Conservation (phyloP, 202 grass and related monocot genomes). For the Brachypodium distachyon region DNA sequence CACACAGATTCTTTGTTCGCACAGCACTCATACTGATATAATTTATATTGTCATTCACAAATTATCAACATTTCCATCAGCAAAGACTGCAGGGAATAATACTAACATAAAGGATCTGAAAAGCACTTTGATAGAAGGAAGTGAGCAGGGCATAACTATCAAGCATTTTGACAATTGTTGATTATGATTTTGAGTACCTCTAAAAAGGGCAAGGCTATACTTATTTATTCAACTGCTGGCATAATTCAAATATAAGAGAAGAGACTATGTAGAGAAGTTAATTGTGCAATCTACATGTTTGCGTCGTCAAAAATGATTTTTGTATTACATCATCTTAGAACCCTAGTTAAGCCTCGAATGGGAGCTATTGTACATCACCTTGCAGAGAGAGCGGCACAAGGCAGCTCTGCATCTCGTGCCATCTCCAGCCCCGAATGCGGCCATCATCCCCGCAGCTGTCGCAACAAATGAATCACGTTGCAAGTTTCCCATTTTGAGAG, state of each 20-base stretch:
- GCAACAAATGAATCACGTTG: neutral
- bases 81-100: neutral
- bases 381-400: slow-evolving; percentile 34
- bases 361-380: slow-evolving; percentile 28
- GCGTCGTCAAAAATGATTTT: neutral
- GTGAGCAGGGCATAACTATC: neutral
- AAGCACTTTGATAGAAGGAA: neutral
- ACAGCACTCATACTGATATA: neutral
- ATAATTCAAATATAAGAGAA: neutral
- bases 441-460: slow-evolving; percentile 73
- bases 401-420: slow-evolving; percentile 63
- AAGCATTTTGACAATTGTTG: neutral
- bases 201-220: neutral
- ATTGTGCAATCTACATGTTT: neutral
- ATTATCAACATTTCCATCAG: neutral
- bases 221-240: neutral
- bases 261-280: neutral
- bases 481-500: neutral
- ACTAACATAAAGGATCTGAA: neutral
- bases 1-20: neutral
- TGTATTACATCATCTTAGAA: neutral
- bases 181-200: neutral
- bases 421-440: slow-evolving; percentile 65
- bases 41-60: neutral
- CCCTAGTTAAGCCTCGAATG: neutral